These are phyloP conservation scores for Alliaria petiolata DNA, from an alignment of 345 rosid species.

Conservation along the genomic window DNA sequence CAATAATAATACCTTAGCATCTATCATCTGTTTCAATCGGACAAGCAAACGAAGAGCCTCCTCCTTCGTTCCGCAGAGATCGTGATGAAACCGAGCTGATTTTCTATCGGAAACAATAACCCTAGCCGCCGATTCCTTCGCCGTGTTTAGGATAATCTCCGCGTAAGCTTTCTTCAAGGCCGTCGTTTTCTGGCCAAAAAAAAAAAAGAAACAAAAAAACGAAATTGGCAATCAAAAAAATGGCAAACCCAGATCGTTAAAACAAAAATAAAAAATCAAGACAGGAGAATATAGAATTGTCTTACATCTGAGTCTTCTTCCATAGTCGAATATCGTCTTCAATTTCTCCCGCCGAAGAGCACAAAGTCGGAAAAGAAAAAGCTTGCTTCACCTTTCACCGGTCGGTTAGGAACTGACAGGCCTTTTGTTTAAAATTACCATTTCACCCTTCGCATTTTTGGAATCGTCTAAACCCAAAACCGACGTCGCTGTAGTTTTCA, in stretches of 20 bases:
- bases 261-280: too few relatives aligned
- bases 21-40: slow-evolving; percentile 57
- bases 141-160: slow-evolving; percentile 64
- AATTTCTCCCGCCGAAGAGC: slow-evolving; percentile 23
- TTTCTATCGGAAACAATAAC: slow-evolving; percentile 47
- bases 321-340: slow-evolving; percentile 17
- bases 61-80: slow-evolving; percentile 48
- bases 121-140: slow-evolving; percentile 66
- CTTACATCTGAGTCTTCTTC: slow-evolving; percentile 47
- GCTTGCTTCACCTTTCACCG: background rate
- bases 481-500: background rate
- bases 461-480: background rate
- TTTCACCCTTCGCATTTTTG: slow-evolving; percentile 4
- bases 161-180: slow-evolving; percentile 80
- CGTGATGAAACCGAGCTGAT: slow-evolving; percentile 42
- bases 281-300: background rate
- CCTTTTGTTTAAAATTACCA: background rate
- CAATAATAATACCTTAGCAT: slow-evolving; percentile 56
- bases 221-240: background rate
- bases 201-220: too few relatives aligned
- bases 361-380: background rate
- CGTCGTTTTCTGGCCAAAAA: slow-evolving; percentile 50
- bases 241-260: background rate
- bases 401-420: slow-evolving; percentile 31
- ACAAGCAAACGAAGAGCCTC: slow-evolving; percentile 61